phyloP scores from a whole-genome alignment of 1,284 basidiomycete species.

The Ganoderma boninense region DNA sequence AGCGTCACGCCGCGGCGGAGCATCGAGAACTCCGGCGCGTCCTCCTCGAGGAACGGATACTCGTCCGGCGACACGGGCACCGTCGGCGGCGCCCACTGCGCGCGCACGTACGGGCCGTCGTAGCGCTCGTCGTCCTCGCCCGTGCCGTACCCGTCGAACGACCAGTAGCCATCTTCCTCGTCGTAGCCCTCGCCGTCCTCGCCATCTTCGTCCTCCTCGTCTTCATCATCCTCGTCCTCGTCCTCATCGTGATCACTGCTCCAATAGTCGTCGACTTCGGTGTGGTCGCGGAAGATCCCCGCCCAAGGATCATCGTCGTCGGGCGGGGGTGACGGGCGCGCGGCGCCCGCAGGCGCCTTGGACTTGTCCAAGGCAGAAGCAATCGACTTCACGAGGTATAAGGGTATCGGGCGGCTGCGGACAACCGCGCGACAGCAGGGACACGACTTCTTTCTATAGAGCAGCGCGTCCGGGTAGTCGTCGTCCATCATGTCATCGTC shows the following conservation, averaged over 20 bases:
- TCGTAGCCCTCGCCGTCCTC: constrained; percentile 39
- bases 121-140: constrained; percentile 45
- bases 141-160: constrained; percentile 45
- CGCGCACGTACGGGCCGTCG: constrained; percentile 49
- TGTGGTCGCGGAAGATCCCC: constrained; percentile 63
- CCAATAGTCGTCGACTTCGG: constrained; percentile 51
- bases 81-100: constrained; percentile 66
- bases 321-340: constrained; percentile 40
- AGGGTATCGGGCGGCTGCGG: constrained; percentile 65
- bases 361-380: constrained; percentile 55
- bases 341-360: constrained; percentile 41
- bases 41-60: constrained; percentile 46
- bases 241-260: constrained; percentile 48
- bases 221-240: constrained; percentile 44
- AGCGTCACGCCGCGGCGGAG: constrained; percentile 67
- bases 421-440: constrained; percentile 72
- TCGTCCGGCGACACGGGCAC: constrained; percentile 47
- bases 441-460: constrained; percentile 71
- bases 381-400: constrained; percentile 73
- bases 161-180: constrained; percentile 47
- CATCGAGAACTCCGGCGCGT: constrained; percentile 52
- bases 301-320: constrained; percentile 67
- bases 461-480: constrained; percentile 56
- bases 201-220: constrained; percentile 46
- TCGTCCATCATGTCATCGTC: constrained; percentile 64